Evolutionary conservation across 371 early-diverging fungal species (phyloP), one percentile per base, ranked within the genome.

Genomic region (Encephalitozoon cuniculi): DNA sequence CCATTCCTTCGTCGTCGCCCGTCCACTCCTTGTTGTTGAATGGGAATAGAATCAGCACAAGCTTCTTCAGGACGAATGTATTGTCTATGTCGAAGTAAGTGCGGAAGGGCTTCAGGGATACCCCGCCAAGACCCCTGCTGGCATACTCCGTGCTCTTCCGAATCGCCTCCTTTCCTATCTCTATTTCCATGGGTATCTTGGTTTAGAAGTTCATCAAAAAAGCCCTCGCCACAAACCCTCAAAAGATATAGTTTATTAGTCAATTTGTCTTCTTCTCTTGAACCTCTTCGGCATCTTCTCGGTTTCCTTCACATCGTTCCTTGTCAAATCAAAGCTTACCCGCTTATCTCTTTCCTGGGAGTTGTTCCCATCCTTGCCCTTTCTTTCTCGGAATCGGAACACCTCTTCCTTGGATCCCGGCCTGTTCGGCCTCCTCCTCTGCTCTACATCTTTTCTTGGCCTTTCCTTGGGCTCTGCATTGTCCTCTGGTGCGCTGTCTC

Each of bases 71-170:
- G 15, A 97, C 93, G 79, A 94, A 95, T 23, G 88, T 83, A 84
- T 95, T 95, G 81, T 90, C 91, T 55, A 97, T 94, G 78, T 94
- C 91, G 81, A 95, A 97, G 85, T 95, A 96, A 72, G 90, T 90
- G 85, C 91, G 90, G 52, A 95, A 85, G 70, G 88, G 89, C 21
- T 89, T 87, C 80, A 93, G 86, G 80, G 91, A 91, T 37, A 95
- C 87, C 85, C 39, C 8, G 74, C 89, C 81, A 86, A 93, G 91
- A 77, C 94, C 93, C 77, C 92, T 89, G 81, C 93, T 92, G 65
- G 96, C 89, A 79, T 92, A 93, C 71, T 91, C 88, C 41, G 88
- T 88, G 30, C 93, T 93, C 46, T 92, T 90, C 51, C 89, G 87
- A 79, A 96, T 86, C 3, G 95, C 96, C 68, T 88, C 88, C 52